Evolutionary conservation across 116 monocot species (phyloP).

Genomic region (Zostera marina): DNA sequence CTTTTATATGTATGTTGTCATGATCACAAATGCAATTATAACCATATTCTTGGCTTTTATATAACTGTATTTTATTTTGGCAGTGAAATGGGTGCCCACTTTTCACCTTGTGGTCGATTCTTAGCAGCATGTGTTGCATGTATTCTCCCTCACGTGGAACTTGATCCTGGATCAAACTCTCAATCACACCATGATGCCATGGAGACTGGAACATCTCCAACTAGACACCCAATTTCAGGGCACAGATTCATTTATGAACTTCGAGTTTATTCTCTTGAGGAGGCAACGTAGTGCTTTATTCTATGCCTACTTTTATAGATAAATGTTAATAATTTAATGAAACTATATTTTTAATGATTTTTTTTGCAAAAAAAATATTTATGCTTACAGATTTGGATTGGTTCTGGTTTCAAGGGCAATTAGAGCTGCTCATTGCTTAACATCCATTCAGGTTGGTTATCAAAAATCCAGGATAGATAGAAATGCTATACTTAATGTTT

Average conservation of each 20-base stretch:
- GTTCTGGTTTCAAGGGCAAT: conserved; percentile 89
- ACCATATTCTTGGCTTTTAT: background rate
- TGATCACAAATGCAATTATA: background rate
- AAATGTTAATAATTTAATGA: background rate
- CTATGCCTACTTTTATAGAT: background rate
- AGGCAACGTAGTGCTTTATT: conserved; percentile 46
- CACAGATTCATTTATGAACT: conserved; percentile 91
- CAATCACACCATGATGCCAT: conserved; percentile 44
- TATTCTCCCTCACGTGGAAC: conserved; percentile 68
- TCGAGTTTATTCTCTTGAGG: conserved; percentile 93
- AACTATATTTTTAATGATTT: background rate
- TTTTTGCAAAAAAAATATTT: no score
- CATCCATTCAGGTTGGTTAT: conserved; percentile 78
- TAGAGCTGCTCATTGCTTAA: conserved; percentile 97
- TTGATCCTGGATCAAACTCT: conserved; percentile 51
- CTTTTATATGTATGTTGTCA: background rate
- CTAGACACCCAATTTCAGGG: conserved; percentile 78
- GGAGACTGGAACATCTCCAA: conserved; percentile 71
- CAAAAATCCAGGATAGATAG: background rate
- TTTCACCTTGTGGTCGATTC: conserved; percentile 94
- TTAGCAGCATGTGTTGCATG: conserved; percentile 98
- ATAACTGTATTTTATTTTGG: conserved; percentile 11
- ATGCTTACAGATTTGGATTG: conserved; percentile 72
- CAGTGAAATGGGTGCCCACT: conserved; percentile 99
- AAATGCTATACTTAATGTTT: background rate